Evolutionary conservation across 2,329 filamentous ascomycete species (phyloP).

Genomic region (Hymenoscyphus fraxineus): DNA sequence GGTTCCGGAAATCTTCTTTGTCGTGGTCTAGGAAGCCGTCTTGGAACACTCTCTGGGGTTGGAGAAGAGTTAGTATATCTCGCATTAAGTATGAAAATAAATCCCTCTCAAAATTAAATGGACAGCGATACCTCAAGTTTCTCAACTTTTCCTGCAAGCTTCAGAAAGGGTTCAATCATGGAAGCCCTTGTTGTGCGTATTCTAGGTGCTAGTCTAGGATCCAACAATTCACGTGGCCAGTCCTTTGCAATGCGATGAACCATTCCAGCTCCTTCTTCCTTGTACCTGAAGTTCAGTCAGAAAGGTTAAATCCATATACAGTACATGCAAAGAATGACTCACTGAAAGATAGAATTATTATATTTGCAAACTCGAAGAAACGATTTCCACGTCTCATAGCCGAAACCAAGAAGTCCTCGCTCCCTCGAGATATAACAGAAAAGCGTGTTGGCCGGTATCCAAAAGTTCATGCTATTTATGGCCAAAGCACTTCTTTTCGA

Average conservation of each 20-base stretch:
- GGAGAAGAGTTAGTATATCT: background rate
- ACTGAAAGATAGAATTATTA: background rate
- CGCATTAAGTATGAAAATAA: background rate
- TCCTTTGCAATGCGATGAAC: background rate
- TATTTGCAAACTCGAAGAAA: background rate
- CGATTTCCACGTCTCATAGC: background rate
- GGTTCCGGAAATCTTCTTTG: background rate
- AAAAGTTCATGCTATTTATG: background rate
- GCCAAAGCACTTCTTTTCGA: background rate
- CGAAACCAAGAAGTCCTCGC: background rate
- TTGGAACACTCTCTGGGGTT: background rate
- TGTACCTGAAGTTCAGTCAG: background rate
- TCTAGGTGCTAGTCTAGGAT: background rate
- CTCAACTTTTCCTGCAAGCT: background rate
- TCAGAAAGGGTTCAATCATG: background rate
- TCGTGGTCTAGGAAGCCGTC: background rate
- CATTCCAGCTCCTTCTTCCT: background rate
- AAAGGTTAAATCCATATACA: background rate
- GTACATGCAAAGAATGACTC: background rate
- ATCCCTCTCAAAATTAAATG: background rate
- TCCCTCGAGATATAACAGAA: background rate
- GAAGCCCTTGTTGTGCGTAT: background rate
- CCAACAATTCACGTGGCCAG: background rate
- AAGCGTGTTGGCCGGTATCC: background rate
- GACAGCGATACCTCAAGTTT: background rate